Conservation (phyloP, 495 filamentous ascomycete genomes). For the Neurospora intermedia region DNA sequence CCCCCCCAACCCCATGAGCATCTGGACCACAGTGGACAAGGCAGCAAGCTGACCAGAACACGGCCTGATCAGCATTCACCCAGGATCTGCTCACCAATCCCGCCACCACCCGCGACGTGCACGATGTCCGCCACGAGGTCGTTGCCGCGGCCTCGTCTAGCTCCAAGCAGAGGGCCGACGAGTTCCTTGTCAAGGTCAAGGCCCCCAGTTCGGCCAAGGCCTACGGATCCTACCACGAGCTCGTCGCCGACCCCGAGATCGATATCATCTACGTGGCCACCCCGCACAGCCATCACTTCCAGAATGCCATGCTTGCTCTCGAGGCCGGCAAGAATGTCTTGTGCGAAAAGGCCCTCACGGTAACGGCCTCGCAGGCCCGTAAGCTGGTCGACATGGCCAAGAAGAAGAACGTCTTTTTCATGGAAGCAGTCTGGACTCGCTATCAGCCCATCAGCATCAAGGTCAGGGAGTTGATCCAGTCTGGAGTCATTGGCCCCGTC, state of each 20-base stretch:
- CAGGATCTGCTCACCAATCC: slow-evolving; percentile 76
- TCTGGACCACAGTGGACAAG: neutral
- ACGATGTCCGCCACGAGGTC: slow-evolving; percentile 68
- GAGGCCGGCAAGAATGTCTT: slow-evolving; percentile 81
- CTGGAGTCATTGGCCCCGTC: slow-evolving; percentile 65
- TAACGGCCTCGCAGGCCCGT: slow-evolving; percentile 71
- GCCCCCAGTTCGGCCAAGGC: slow-evolving; percentile 56
- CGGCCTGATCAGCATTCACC: slow-evolving; percentile 50
- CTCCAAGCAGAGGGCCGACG: slow-evolving; percentile 51
- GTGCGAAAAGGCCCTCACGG: slow-evolving; percentile 89
- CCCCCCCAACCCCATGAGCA: neutral
- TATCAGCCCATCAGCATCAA: slow-evolving; percentile 78
- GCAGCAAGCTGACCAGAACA: neutral
- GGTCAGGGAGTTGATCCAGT: slow-evolving; percentile 57
- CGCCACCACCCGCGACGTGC: slow-evolving; percentile 48
- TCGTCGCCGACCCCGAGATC: slow-evolving; percentile 64
- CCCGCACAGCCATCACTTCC: slow-evolving; percentile 92
- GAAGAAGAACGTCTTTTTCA: slow-evolving; percentile 78
- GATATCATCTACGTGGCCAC: slow-evolving; percentile 92
- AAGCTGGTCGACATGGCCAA: slow-evolving; percentile 63
- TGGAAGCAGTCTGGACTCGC: slow-evolving; percentile 95
- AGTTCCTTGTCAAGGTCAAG: slow-evolving; percentile 59
- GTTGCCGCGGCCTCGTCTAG: slow-evolving; percentile 75
- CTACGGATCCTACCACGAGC: slow-evolving; percentile 71
- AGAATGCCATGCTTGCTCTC: slow-evolving; percentile 73